phyloP scores from a whole-genome alignment of 2,329 filamentous ascomycete species.

The Curvularia lunata region DNA sequence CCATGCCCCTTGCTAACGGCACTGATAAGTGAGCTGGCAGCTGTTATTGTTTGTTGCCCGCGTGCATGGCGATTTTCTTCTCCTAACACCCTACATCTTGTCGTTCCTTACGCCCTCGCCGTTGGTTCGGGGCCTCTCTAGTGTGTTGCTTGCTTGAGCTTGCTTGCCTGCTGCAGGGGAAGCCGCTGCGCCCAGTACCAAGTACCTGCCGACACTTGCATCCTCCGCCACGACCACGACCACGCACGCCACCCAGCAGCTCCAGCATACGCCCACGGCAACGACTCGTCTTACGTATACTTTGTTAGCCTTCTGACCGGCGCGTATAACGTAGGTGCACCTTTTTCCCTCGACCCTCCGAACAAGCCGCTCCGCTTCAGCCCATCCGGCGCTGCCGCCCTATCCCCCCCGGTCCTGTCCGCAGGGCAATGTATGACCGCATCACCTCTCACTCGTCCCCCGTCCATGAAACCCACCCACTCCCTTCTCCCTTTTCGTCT shows the following conservation, averaged over 20 bases:
- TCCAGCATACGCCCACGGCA: slow-evolving; percentile 5
- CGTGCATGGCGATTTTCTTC: not conserved
- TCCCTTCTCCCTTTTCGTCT: not conserved
- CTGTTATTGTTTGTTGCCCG: not conserved
- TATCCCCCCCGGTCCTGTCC: slow-evolving; percentile 31
- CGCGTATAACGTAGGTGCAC: slow-evolving; percentile 25
- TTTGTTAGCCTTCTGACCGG: not conserved
- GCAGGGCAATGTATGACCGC: slow-evolving; percentile 23
- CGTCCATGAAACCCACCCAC: slow-evolving; percentile 6
- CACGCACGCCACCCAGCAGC: slow-evolving; percentile 11
- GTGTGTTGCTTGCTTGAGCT: not conserved
- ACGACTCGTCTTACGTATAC: not conserved
- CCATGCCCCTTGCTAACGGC: slow-evolving; percentile 16
- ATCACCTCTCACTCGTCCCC: slow-evolving; percentile 1
- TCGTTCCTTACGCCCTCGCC: slow-evolving; percentile 12
- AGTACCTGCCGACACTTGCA: not conserved
- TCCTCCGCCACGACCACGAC: slow-evolving; percentile 9
- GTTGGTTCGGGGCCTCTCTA: not conserved
- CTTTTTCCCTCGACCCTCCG: slow-evolving; percentile 19
- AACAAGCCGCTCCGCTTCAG: slow-evolving; percentile 25
- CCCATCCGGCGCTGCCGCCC: slow-evolving; percentile 32
- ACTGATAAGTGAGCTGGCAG: slow-evolving; percentile 12
- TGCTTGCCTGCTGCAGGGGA: not conserved
- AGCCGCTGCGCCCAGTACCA: not conserved
- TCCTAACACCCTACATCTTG: slow-evolving; percentile 15